phyloP scores from a whole-genome alignment of 192 early-diverging fungal genomes.

The Backusella macrospora region DNA sequence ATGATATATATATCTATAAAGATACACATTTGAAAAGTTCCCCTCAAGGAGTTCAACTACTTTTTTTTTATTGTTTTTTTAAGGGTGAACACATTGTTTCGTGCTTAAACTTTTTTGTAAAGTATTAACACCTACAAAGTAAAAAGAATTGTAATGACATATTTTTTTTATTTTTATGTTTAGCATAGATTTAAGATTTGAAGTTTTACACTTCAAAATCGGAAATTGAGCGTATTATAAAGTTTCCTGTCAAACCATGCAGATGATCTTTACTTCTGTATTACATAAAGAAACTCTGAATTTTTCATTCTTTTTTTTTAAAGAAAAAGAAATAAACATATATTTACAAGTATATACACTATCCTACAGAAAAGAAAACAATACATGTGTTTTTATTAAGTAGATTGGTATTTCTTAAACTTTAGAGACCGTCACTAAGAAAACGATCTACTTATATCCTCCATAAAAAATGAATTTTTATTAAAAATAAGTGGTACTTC shows the following conservation, averaged over 20 bases:
- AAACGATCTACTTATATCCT: too few relatives aligned
- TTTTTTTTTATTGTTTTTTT: background rate
- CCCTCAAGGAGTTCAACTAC: background rate
- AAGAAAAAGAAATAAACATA: too few relatives aligned
- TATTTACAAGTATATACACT: too few relatives aligned
- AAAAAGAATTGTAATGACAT: background rate
- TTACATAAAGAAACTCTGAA: background rate
- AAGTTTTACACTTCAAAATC: background rate
- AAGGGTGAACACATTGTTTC: background rate
- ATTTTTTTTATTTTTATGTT: background rate
- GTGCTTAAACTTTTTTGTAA: background rate
- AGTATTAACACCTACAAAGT: background rate
- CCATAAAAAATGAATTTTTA: too few relatives aligned
- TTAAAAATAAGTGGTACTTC: too few relatives aligned
- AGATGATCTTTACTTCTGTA: background rate
- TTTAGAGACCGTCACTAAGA: too few relatives aligned
- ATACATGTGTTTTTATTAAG: too few relatives aligned
- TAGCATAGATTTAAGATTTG: too few relatives aligned
- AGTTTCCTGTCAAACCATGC: slow-evolving; percentile 6
- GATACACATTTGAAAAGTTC: background rate
- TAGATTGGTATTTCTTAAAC: too few relatives aligned
- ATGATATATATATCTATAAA: too few relatives aligned
- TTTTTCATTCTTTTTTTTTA: too few relatives aligned
- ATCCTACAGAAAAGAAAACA: too few relatives aligned
- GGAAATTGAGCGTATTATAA: background rate